phyloP scores from a whole-genome alignment of 768 basidiomycete genomes.

The Galerina sulciceps region DNA sequence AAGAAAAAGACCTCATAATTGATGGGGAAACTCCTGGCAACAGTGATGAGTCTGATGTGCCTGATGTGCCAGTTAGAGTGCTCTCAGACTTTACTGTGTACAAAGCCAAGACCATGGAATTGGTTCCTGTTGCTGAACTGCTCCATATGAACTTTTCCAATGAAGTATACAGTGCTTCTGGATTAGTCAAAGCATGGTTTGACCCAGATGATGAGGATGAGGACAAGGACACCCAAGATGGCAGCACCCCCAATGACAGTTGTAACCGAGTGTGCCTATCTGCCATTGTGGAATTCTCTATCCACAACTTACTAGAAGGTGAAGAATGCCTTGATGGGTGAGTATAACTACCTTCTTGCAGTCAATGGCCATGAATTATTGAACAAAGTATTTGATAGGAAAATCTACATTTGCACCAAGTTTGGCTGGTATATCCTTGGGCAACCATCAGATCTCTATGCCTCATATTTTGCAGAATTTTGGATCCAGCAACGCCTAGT shows the following conservation, averaged over 20 bases:
- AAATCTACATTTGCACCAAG: slow-evolving; percentile 65
- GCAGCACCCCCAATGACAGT: slow-evolving; percentile 35
- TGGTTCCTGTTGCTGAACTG: slow-evolving; percentile 46
- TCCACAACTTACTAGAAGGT: slow-evolving; percentile 4
- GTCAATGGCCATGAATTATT: background rate
- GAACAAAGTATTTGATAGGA: slow-evolving; percentile 36
- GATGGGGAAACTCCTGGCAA: slow-evolving; percentile 40
- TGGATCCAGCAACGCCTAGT: slow-evolving; percentile 55
- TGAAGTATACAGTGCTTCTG: slow-evolving; percentile 39
- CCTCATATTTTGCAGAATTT: slow-evolving; percentile 46
- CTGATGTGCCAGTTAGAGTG: slow-evolving; percentile 57
- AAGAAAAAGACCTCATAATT: slow-evolving; percentile 45
- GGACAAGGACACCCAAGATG: slow-evolving; percentile 35
- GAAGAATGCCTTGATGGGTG: slow-evolving; percentile 49
- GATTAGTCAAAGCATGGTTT: slow-evolving; percentile 44
- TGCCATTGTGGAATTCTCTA: slow-evolving; percentile 16
- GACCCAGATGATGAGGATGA: slow-evolving; percentile 19
- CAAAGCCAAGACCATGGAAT: slow-evolving; percentile 34
- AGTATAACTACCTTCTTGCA: slow-evolving; percentile 19
- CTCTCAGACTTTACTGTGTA: slow-evolving; percentile 62
- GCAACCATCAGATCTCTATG: slow-evolving; percentile 49
- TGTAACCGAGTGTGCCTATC: slow-evolving; percentile 26
- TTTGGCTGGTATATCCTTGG: slow-evolving; percentile 75
- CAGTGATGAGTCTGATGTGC: slow-evolving; percentile 27
- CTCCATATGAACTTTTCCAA: slow-evolving; percentile 31